Conservation (phyloP, 31 red algal genomes). For the Bonnemaisonia californica region DNA sequence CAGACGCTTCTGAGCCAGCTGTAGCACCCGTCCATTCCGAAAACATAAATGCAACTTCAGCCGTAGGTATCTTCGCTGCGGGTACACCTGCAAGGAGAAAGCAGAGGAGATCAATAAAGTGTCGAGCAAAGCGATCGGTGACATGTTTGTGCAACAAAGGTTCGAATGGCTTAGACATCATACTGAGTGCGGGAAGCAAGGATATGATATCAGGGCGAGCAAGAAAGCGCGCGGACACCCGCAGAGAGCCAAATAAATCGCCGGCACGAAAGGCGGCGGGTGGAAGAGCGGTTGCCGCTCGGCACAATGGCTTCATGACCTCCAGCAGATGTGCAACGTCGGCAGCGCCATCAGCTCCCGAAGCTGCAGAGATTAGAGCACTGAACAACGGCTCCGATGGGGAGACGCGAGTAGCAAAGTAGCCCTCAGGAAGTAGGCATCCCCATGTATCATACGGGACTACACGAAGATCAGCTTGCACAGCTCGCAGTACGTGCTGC, state of each 20-base stretch:
- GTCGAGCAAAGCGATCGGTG: conserved; percentile 49
- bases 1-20: conserved; percentile 9
- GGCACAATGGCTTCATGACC: conserved; percentile 52
- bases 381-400: conserved; percentile 33
- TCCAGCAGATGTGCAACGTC: conserved; percentile 36
- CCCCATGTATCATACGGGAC: conserved; percentile 65
- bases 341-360: conserved; percentile 13
- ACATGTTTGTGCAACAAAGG: conserved; percentile 61
- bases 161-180: conserved; percentile 55
- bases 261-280: conserved; percentile 64
- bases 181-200: conserved; percentile 19
- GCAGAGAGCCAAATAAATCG: conserved; percentile 46
- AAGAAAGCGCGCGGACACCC: conserved; percentile 38
- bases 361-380: conserved; percentile 30
- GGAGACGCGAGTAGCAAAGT: conserved; percentile 39
- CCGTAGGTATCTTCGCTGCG: conserved; percentile 67
- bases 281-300: conserved; percentile 53
- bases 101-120: conserved; percentile 81
- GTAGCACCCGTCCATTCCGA: conserved; percentile 55
- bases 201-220: neutral
- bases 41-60: conserved; percentile 91
- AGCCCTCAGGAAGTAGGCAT: conserved; percentile 54
- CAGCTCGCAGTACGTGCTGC: conserved; percentile 52
- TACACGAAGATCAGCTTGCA: conserved; percentile 42
- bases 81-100: conserved; percentile 76